Evolutionary conservation across 106 monocot species (phyloP).

Genomic region (Dendrobium chrysotoxum): DNA sequence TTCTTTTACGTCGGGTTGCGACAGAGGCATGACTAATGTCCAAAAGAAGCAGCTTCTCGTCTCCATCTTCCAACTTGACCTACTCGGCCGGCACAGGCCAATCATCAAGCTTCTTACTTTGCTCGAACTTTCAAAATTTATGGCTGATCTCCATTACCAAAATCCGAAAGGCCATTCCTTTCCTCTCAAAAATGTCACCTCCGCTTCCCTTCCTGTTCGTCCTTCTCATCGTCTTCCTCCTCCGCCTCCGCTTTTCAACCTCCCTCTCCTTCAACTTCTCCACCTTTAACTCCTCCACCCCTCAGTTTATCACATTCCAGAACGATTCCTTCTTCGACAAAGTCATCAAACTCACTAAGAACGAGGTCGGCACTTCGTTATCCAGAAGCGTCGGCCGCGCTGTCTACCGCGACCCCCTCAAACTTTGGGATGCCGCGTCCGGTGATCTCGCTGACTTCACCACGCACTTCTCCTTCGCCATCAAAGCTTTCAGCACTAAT

Average conservation of each 20-base stretch:
- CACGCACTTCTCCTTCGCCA: conserved; percentile 62
- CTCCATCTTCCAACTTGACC: not conserved
- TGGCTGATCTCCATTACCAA: not conserved
- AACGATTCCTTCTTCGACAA: conserved; percentile 20
- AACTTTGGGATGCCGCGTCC: conserved; percentile 26
- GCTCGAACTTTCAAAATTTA: not conserved
- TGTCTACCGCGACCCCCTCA: conserved; percentile 23
- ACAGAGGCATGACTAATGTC: not conserved
- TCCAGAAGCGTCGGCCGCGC: conserved; percentile 23
- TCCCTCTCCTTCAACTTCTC: conserved; percentile 25
- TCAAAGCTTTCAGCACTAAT: conserved; percentile 8
- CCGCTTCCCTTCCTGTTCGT: not conserved
- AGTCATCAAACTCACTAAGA: conserved; percentile 15
- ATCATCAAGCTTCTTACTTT: not conserved
- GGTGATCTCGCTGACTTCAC: conserved; percentile 29
- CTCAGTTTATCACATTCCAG: not conserved
- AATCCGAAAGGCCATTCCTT: not conserved
- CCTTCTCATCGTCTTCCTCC: not conserved
- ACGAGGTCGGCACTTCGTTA: conserved; percentile 8
- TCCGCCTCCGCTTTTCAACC: not conserved
- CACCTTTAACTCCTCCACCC: not conserved
- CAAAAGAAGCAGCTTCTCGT: not conserved
- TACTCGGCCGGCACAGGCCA: not conserved
- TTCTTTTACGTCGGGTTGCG: not conserved
- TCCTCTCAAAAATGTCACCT: not conserved